Evolutionary conservation across 169 alveolate species (phyloP).

Genomic region (Cryptosporidium meleagridis): DNA sequence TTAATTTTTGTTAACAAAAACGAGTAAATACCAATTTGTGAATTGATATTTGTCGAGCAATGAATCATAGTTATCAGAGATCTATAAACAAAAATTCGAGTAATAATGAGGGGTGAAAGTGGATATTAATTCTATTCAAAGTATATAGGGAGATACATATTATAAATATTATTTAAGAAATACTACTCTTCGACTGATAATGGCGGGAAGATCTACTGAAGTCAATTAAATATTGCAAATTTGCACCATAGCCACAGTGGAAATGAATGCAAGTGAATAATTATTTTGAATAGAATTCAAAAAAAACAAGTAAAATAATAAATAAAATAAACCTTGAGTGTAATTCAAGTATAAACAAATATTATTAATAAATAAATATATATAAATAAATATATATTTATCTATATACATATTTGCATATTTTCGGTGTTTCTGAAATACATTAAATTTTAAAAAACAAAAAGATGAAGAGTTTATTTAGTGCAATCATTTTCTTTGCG

Average conservation of each 20-base stretch:
- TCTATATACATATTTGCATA: not conserved
- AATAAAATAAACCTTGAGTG: not conserved
- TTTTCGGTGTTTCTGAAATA: slow-evolving; percentile 4
- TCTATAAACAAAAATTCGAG: not conserved
- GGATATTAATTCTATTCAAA: not conserved
- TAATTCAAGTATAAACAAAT: not conserved
- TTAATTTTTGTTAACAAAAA: too few relatives aligned
- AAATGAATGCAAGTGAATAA: not conserved
- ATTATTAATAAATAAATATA: too few relatives aligned
- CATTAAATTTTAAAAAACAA: not conserved
- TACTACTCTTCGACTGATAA: not conserved
- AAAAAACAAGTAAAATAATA: not conserved
- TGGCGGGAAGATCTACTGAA: not conserved
- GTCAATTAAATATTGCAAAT: not conserved
- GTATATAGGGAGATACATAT: not conserved
- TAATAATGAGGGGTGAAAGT: not conserved
- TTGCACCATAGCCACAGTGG: not conserved
- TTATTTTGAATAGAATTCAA: not conserved
- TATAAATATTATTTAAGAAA: not conserved
- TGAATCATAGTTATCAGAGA: not conserved
- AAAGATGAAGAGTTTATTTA: not conserved
- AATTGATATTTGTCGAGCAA: not conserved
- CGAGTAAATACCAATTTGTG: not conserved
- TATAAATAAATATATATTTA: not conserved
- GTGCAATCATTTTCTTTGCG: not conserved